phyloP scores from a whole-genome alignment of 2,329 filamentous ascomycete genomes.

The Xylaria multiplex region DNA sequence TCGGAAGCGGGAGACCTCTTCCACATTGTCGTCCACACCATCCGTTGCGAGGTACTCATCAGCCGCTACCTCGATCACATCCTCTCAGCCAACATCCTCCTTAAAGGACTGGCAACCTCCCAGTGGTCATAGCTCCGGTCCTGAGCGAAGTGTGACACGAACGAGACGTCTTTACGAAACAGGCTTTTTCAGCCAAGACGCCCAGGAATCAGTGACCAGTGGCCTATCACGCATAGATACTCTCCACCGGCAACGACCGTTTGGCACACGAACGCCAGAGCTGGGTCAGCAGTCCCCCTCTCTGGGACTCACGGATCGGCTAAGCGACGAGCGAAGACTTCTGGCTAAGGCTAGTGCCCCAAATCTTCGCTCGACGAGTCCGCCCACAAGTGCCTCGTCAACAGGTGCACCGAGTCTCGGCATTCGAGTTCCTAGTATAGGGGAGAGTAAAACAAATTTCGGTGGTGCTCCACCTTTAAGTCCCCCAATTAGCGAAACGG shows the following conservation, averaged over 20 bases:
- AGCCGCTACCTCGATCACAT: constrained; percentile 87
- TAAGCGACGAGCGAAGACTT: constrained; percentile 57
- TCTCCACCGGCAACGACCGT: constrained; percentile 70
- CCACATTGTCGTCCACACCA: constrained; percentile 77
- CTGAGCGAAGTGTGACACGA: constrained; percentile 75
- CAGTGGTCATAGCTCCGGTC: constrained; percentile 52
- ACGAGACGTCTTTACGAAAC: constrained; percentile 84
- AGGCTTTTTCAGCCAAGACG: constrained; percentile 75
- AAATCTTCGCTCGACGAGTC: constrained; percentile 70
- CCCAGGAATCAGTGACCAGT: constrained; percentile 82
- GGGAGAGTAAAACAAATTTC: constrained; percentile 53
- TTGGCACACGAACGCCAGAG: constrained; percentile 63
- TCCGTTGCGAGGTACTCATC: constrained; percentile 80
- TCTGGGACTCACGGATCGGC: constrained; percentile 60
- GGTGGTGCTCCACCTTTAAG: constrained; percentile 66
- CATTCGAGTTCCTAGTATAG: constrained; percentile 47
- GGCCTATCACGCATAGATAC: constrained; percentile 83
- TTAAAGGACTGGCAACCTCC: constrained; percentile 62
- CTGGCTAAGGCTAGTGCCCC: constrained; percentile 71
- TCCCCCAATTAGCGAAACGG: constrained; percentile 76
- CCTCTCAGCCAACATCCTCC: constrained; percentile 66
- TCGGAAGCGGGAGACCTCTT: constrained; percentile 84
- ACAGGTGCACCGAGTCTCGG: constrained; percentile 51
- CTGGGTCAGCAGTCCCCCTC: constrained; percentile 57
- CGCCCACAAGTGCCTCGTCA: constrained; percentile 54